Evolutionary conservation across 1,284 basidiomycete species (phyloP).

Genomic region (Wolfiporia cocos): DNA sequence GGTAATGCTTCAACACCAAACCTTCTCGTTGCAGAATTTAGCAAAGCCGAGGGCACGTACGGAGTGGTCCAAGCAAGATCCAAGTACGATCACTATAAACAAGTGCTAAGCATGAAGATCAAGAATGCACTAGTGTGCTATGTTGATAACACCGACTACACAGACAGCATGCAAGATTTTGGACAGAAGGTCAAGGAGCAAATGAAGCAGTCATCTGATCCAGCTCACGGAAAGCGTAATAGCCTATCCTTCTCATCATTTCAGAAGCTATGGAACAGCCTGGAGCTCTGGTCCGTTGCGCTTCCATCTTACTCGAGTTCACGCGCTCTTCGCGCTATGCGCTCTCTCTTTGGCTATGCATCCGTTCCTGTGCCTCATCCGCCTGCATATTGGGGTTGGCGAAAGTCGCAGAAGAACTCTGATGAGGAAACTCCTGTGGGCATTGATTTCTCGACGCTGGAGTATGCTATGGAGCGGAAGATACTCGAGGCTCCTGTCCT

Average conservation of each 20-base stretch:
- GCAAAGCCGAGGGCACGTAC: slow-evolving; percentile 68
- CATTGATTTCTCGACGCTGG: slow-evolving; percentile 47
- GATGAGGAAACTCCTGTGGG: slow-evolving; percentile 52
- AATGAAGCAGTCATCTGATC: slow-evolving; percentile 37
- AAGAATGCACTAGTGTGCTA: slow-evolving; percentile 58
- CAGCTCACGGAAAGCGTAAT: slow-evolving; percentile 26
- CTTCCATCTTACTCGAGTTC: slow-evolving; percentile 12
- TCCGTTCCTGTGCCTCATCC: slow-evolving; percentile 13
- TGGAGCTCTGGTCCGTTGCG: slow-evolving; percentile 39
- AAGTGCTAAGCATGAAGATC: slow-evolving; percentile 68
- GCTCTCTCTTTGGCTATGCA: slow-evolving; percentile 6
- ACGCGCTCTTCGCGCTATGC: neutral
- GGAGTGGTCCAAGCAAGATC: slow-evolving; percentile 77
- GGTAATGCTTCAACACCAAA: slow-evolving; percentile 83
- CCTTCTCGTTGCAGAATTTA: slow-evolving; percentile 76
- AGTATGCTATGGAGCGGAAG: slow-evolving; percentile 85
- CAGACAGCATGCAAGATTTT: slow-evolving; percentile 54
- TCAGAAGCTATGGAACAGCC: slow-evolving; percentile 46
- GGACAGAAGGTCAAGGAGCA: slow-evolving; percentile 61
- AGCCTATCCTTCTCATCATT: slow-evolving; percentile 45
- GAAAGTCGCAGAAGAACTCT: slow-evolving; percentile 33
- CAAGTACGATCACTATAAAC: slow-evolving; percentile 75
- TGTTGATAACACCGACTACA: slow-evolving; percentile 74
- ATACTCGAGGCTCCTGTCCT: slow-evolving; percentile 73
- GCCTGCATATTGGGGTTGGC: slow-evolving; percentile 22